Evolutionary conservation across 768 basidiomycete genomes (phyloP), one percentile per base, ranked within the genome.

Genomic region (Russula earlei): DNA sequence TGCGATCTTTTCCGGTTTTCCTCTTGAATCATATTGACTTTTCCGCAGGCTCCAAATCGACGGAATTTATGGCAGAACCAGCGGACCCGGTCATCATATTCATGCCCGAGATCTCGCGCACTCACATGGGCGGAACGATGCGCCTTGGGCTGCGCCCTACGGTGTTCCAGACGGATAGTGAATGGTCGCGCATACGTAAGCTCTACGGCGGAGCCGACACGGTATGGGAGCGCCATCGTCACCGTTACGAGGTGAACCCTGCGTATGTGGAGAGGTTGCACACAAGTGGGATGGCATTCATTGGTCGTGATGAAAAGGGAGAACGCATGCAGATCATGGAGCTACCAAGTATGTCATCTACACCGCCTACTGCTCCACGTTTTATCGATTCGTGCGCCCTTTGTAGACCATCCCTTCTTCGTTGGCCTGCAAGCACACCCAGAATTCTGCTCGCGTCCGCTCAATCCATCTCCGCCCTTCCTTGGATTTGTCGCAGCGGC

Each of bases 41-140:
- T 42, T 49, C 29, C 44, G 15, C 66, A 88, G 91, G 82, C 54
- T 92, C 95, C 5, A 87, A 84, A 45, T 98, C 95, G 3, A 72
- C 81, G 29, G 95, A 99, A 70, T 88, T 98, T 63, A 70, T 77
- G 38, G 66, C 79, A 3, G 69, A 80, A 1, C 73, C 84, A 2
- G 68, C 72, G n/a, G 74, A 85, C 61, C 88, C 87, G 0, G 77
- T 93, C 54, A 76, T 97, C 70, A 78, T 98, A 63, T 98, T 94
- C 79, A 99, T 99, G 96, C 96, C 96, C 17, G 96, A 99, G 69
- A 90, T 99, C 63, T 96, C 92, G 11, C 87, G 86, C 67, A 97
- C 94, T 12, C 93, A 98, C 62, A 91, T 98, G 82, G 96, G 96
- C 49, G 96, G 96, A 20, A 99, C 95, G n/a, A 99, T 99, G 96